Conservation (phyloP, 306 rosid species). For the Trifolium dubium region DNA sequence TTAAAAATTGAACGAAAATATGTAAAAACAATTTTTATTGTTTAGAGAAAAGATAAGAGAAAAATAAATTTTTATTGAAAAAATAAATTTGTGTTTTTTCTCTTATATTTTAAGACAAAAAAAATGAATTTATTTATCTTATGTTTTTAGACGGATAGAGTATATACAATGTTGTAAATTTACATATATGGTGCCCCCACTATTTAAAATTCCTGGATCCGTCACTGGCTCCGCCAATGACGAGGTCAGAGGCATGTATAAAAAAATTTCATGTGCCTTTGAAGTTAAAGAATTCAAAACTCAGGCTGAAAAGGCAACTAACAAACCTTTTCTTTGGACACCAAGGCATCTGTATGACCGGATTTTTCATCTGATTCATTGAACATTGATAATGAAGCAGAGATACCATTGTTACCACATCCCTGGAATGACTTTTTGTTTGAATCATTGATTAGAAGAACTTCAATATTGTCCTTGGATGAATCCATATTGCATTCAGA, state of each 20-base stretch:
- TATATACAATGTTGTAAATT: too few species aligned
- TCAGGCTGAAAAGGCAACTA: conserved; percentile 24
- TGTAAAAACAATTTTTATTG: too few species aligned
- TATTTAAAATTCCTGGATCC: too few species aligned
- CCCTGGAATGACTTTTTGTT: conserved; percentile 45
- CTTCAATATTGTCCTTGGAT: conserved; percentile 45
- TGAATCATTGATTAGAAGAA: conserved; percentile 44
- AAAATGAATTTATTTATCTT: too few species aligned
- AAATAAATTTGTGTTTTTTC: too few species aligned
- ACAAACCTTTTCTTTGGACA: conserved; percentile 61
- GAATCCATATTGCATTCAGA: conserved; percentile 49
- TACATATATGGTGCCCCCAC: too few species aligned
- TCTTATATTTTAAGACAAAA: too few species aligned
- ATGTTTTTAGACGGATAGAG: too few species aligned
- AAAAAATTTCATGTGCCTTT: conserved; percentile 14
- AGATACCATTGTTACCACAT: conserved; percentile 39
- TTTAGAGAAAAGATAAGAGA: too few species aligned
- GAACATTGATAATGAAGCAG: conserved; percentile 47
- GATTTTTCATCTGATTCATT: conserved; percentile 48
- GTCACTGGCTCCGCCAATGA: too few species aligned
- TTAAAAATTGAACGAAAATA: too few species aligned
- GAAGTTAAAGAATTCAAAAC: conserved; percentile 21
- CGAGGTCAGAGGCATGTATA: conserved; percentile 9
- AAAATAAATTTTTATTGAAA: too few species aligned
- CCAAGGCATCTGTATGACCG: conserved; percentile 42